A percentile compares a stretch with the other conserved stretches of the same genome.
phyloP scores from a whole-genome alignment of 768 basidiomycete genomes.

The Suillus fuscotomentosus region DNA sequence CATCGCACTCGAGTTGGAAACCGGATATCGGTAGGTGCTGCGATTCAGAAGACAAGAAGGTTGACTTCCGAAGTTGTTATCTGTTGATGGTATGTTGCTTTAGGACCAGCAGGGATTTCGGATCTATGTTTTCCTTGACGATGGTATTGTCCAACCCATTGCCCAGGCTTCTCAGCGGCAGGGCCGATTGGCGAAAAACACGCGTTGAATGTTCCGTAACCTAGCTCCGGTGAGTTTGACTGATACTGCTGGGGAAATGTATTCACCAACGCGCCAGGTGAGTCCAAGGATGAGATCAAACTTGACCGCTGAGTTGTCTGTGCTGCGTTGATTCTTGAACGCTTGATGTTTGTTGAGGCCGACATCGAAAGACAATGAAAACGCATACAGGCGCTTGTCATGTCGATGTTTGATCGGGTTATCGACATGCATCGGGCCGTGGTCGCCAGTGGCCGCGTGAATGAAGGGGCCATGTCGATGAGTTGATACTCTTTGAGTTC shows the following conservation, averaged over 20 bases:
- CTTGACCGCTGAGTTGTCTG: not conserved
- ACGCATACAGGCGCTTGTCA: not conserved
- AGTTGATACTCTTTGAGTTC: not conserved
- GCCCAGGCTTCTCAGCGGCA: slow-evolving; percentile 19
- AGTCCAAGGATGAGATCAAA: not conserved
- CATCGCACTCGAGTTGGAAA: not conserved
- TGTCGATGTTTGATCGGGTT: not conserved
- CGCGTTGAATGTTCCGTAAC: not conserved
- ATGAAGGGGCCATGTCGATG: not conserved
- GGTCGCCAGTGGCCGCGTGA: not conserved
- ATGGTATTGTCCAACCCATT: slow-evolving; percentile 13
- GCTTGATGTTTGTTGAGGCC: not conserved
- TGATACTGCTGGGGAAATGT: not conserved
- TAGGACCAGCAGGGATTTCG: not conserved
- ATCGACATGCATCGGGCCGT: not conserved
- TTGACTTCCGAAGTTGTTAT: not conserved
- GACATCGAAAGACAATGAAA: not conserved
- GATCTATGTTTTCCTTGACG: not conserved
- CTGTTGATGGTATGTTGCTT: not conserved
- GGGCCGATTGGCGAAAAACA: slow-evolving; percentile 3
- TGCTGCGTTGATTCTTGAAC: not conserved
- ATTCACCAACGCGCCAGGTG: not conserved
- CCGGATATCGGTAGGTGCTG: not conserved
- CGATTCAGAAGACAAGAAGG: not conserved
- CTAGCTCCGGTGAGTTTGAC: not conserved